phyloP scores from a whole-genome alignment of 2,329 filamentous ascomycete species.

The Claviceps arundinis region DNA sequence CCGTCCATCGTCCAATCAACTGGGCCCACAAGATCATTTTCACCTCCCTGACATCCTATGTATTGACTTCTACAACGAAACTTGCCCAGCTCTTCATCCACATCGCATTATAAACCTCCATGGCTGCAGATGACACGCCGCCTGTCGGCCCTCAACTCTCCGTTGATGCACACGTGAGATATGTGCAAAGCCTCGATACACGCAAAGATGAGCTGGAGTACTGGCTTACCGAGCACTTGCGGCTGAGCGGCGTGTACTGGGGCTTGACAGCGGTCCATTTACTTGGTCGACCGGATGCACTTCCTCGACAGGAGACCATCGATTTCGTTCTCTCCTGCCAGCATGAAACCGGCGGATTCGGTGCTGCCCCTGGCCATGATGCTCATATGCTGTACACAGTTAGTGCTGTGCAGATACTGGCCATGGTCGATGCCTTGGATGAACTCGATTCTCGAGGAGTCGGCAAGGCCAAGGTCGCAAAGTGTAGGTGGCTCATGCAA shows the following conservation, averaged over 20 bases:
- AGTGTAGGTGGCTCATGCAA: constrained; percentile 48
- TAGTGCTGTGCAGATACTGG: constrained; percentile 86
- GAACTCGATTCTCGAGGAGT: constrained; percentile 62
- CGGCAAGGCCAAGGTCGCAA: constrained; percentile 54
- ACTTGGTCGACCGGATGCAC: constrained; percentile 64
- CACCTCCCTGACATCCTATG: not conserved
- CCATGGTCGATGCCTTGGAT: constrained; percentile 70
- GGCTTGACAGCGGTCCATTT: constrained; percentile 80
- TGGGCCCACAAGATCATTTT: not conserved
- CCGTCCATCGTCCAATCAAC: not conserved
- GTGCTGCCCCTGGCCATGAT: constrained; percentile 86
- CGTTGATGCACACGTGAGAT: constrained; percentile 61
- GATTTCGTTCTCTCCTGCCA: constrained; percentile 94
- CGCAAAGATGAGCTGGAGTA: constrained; percentile 92
- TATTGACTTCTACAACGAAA: not conserved
- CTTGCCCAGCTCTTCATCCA: not conserved
- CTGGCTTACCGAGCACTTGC: constrained; percentile 93
- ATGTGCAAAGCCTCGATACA: constrained; percentile 85
- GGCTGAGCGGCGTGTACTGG: constrained; percentile 95
- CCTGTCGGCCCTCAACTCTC: constrained; percentile 33
- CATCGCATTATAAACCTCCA: constrained; percentile 9
- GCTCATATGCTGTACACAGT: constrained; percentile 93
- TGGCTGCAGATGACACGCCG: constrained; percentile 14
- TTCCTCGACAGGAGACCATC: constrained; percentile 70
- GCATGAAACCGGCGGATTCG: constrained; percentile 79